A percentile compares a stretch with the other conserved stretches of the same genome.
phyloP scores from a whole-genome alignment of 1,284 basidiomycete species.

The Malassezia arunalokei region DNA sequence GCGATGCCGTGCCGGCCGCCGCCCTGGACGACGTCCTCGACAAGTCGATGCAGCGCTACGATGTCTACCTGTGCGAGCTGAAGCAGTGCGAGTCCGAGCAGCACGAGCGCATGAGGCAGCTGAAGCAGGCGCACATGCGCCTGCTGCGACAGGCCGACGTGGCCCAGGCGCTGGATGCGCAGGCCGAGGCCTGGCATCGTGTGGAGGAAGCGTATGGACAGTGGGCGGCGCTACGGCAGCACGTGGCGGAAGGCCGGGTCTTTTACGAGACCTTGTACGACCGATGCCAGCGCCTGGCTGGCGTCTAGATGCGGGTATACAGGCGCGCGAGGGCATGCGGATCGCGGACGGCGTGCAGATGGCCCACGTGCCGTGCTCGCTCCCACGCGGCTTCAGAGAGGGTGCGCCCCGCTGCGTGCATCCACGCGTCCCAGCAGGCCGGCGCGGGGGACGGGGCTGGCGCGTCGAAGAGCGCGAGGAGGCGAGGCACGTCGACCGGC shows the following conservation, averaged over 20 bases:
- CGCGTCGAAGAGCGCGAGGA: not conserved
- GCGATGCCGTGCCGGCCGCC: constrained; percentile 5
- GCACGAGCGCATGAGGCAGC: not conserved
- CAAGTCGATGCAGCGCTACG: constrained; percentile 2
- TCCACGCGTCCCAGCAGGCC: constrained; percentile 2
- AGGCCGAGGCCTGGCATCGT: not conserved
- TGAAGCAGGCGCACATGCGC: not conserved
- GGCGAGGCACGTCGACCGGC: not conserved
- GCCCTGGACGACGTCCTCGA: constrained; percentile 9
- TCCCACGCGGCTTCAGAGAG: not conserved
- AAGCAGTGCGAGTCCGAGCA: not conserved
- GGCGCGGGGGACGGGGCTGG: not conserved
- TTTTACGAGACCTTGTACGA: constrained; percentile 5
- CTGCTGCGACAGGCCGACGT: not conserved
- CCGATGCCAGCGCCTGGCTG: not conserved
- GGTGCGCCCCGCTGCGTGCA: not conserved
- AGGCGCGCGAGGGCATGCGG: not conserved
- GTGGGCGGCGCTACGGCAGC: not conserved
- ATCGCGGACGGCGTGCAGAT: not conserved
- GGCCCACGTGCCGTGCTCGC: not conserved
- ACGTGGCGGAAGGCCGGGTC: not conserved
- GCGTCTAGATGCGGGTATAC: not conserved
- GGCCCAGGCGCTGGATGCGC: constrained; percentile 1
- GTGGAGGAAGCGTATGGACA: not conserved
- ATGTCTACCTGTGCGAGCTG: not conserved